Conservation (phyloP, 371 early-diverging fungal species). For the Apophysomyces variabilis region DNA sequence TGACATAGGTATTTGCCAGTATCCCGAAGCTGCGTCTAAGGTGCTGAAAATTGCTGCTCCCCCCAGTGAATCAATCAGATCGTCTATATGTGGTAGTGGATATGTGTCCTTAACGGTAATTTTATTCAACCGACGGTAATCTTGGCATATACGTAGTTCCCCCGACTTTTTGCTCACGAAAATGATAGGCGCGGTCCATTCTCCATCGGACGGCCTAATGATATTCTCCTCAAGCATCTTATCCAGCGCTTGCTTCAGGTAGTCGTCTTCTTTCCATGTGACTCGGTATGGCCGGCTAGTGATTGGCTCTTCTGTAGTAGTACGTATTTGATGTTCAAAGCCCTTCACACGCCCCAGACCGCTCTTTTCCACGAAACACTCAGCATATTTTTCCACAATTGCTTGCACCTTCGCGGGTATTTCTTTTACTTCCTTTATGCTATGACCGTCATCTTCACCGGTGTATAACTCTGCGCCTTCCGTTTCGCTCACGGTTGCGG, state of each 20-base stretch:
- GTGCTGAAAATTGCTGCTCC: conserved; percentile 30
- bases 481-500: too few species aligned
- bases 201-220: conserved; percentile 22
- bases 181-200: conserved; percentile 42
- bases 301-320: not conserved
- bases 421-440: too few species aligned
- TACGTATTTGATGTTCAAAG: too few species aligned
- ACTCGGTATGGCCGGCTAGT: conserved; percentile 19
- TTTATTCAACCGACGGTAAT: conserved; percentile 52
- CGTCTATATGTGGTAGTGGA: conserved; percentile 42
- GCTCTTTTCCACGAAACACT: too few species aligned
- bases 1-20: conserved; percentile 43
- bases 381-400: too few species aligned
- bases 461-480: too few species aligned
- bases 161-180: conserved; percentile 57
- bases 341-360: too few species aligned
- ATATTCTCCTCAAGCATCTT: conserved; percentile 22
- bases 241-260: conserved; percentile 3
- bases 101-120: conserved; percentile 40
- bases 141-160: conserved; percentile 36
- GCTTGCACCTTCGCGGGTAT: too few species aligned
- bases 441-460: too few species aligned
- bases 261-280: conserved; percentile 21
- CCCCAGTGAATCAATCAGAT: conserved; percentile 28
- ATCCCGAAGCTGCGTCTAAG: conserved; percentile 48